Conservation (phyloP, 2,329 filamentous ascomycete species). For the Aspergillus sp. region DNA sequence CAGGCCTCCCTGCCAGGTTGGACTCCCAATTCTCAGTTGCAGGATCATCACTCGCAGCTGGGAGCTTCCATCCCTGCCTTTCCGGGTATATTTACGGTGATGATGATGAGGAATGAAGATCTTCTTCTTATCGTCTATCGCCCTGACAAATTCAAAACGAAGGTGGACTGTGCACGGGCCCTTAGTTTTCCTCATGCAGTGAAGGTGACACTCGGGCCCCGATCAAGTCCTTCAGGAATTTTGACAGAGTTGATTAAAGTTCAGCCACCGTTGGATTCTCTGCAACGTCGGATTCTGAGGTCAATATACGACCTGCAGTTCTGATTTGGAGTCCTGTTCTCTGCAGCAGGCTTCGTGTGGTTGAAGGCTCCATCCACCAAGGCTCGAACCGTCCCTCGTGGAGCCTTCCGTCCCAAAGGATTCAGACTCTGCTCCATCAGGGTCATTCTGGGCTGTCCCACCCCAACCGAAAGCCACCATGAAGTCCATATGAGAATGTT, state of each 20-base stretch:
- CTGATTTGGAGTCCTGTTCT: background rate
- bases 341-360: background rate
- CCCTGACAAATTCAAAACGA: background rate
- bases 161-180: background rate
- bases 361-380: background rate
- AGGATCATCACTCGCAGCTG: background rate
- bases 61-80: background rate
- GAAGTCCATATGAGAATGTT: background rate
- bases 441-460: background rate
- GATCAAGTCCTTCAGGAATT: background rate
- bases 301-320: background rate
- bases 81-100: background rate
- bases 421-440: background rate
- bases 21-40: background rate
- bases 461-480: background rate
- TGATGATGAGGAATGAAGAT: background rate
- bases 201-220: too few species aligned
- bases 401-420: background rate
- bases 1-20: background rate
- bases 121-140: background rate
- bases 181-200: background rate
- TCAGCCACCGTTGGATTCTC: background rate
- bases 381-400: background rate
- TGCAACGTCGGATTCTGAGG: background rate
- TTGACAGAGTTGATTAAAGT: background rate